A percentile compares a stretch with the other conserved stretches of the same genome.
These are phyloP conservation scores for Ascochyta viciae-villosae DNA, from an alignment of 2,329 filamentous ascomycete species.

Conservation along the genomic window DNA sequence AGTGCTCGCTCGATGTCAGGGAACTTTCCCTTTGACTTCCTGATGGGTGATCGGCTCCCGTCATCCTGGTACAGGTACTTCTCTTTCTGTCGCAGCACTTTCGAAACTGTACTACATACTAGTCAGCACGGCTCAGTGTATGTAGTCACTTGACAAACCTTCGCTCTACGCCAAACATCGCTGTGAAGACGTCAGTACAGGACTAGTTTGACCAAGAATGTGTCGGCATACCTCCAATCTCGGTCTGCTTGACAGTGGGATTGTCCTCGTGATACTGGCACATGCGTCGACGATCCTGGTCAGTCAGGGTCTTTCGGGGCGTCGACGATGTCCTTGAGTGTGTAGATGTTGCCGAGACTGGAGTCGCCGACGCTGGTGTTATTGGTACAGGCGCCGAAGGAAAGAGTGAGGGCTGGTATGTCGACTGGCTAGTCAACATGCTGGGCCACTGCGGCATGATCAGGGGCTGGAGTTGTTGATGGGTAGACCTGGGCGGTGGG, in stretches of 20 bases:
- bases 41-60: conserved; percentile 78
- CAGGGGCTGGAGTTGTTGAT: conserved; percentile 51
- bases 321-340: conserved; percentile 60
- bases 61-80: conserved; percentile 88
- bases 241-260: conserved; percentile 89
- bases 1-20: conserved; percentile 93
- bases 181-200: conserved; percentile 55
- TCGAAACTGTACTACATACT: conserved; percentile 86
- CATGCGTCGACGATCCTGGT: conserved; percentile 90
- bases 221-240: conserved; percentile 78
- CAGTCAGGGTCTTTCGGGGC: conserved; percentile 85
- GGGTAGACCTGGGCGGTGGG: conserved; percentile 42
- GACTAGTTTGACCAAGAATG: not conserved
- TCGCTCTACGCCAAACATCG: conserved; percentile 93
- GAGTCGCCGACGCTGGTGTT: conserved; percentile 48
- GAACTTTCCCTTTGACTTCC: conserved; percentile 82
- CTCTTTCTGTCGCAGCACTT: conserved; percentile 92
- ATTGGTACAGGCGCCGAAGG: conserved; percentile 48
- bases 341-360: conserved; percentile 50
- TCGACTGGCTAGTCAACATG: conserved; percentile 53
- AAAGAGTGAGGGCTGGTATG: conserved; percentile 48
- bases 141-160: conserved; percentile 65
- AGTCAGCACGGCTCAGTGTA: conserved; percentile 26
- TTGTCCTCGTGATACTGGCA: conserved; percentile 92
- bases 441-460: conserved; percentile 52